Evolutionary conservation across 352 stramenopile species (phyloP).

Genomic region (Phytophthora cryptogea): DNA sequence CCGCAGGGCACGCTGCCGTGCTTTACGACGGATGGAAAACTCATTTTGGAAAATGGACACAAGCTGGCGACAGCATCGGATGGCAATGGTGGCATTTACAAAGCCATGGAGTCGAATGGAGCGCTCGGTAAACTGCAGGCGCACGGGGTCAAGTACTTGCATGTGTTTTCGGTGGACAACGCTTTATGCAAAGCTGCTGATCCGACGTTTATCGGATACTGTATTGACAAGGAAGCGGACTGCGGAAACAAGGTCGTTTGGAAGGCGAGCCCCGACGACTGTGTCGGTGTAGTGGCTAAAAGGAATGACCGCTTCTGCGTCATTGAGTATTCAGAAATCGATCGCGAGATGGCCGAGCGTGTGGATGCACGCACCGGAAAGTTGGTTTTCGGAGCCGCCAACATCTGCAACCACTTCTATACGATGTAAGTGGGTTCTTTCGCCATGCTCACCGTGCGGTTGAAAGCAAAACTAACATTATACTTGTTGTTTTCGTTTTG

Average conservation of each 20-base stretch:
- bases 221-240: conserved; percentile 92
- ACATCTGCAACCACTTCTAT: conserved; percentile 99
- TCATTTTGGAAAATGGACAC: conserved; percentile 92
- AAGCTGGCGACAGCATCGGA: conserved; percentile 93
- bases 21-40: conserved; percentile 93
- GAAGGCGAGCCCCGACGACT: conserved; percentile 93
- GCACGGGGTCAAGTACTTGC: conserved; percentile 92
- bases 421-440: conserved; percentile 68
- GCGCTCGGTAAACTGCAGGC: conserved; percentile 87
- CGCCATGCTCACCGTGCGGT: background rate
- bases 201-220: conserved; percentile 96
- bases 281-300: conserved; percentile 89
- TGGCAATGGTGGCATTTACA: conserved; percentile 97
- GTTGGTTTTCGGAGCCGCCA: conserved; percentile 94
- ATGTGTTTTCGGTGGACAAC: conserved; percentile 99
- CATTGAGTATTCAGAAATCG: conserved; percentile 98
- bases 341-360: conserved; percentile 64
- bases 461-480: background rate
- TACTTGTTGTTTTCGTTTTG: conserved; percentile 6
- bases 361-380: conserved; percentile 68
- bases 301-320: conserved; percentile 86
- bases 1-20: conserved; percentile 95
- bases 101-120: conserved; percentile 88
- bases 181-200: conserved; percentile 95
- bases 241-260: conserved; percentile 97